Evolutionary conservation across 495 filamentous ascomycete genomes (phyloP).

Genomic region (Friedmanniomyces simplex): DNA sequence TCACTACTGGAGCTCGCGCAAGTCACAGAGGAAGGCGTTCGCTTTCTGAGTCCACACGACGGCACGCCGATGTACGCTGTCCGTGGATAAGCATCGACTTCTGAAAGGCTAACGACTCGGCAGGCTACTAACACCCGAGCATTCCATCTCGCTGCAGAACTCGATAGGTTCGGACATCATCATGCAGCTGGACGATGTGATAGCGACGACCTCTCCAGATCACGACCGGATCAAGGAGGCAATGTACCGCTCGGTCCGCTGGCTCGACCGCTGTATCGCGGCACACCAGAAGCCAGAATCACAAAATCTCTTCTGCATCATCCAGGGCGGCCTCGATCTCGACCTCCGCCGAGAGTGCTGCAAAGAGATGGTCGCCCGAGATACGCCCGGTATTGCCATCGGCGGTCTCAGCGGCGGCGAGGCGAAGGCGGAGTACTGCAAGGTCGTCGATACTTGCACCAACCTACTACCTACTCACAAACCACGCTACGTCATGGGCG

Average conservation of each 20-base stretch:
- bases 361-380: slow-evolving; percentile 76
- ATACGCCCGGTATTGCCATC: slow-evolving; percentile 94
- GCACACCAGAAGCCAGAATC: slow-evolving; percentile 73
- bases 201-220: slow-evolving; percentile 90
- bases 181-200: slow-evolving; percentile 98
- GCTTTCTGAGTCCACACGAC: slow-evolving; percentile 90
- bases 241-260: slow-evolving; percentile 94
- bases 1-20: slow-evolving; percentile 87
- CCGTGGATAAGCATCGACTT: neutral
- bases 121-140: slow-evolving; percentile 79
- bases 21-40: slow-evolving; percentile 90
- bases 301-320: slow-evolving; percentile 98
- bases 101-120: neutral
- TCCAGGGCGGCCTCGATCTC: slow-evolving; percentile 91
- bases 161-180: slow-evolving; percentile 97
- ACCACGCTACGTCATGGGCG: slow-evolving; percentile 96
- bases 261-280: slow-evolving; percentile 92
- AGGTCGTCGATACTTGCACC: slow-evolving; percentile 73
- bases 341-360: slow-evolving; percentile 78
- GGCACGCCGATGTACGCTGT: slow-evolving; percentile 77
- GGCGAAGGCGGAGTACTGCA: slow-evolving; percentile 53
- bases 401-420: slow-evolving; percentile 86
- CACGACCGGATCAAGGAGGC: slow-evolving; percentile 77
- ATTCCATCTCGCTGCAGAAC: slow-evolving; percentile 93
- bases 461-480: slow-evolving; percentile 75